These are phyloP conservation scores for Epichloe baconii DNA, from an alignment of 2,329 filamentous ascomycete species.

Conservation along the genomic window DNA sequence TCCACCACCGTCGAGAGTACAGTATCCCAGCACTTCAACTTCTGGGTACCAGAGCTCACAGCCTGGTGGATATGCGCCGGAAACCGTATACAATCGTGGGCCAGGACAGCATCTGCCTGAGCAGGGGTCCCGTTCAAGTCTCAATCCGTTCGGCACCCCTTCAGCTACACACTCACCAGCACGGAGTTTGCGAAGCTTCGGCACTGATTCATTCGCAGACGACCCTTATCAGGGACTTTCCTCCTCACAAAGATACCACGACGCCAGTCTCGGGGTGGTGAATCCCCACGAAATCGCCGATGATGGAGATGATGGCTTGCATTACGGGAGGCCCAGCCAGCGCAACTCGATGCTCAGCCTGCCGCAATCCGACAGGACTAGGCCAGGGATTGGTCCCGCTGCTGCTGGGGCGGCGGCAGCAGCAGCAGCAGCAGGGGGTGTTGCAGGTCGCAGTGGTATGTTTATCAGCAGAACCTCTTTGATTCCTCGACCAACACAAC, in stretches of 20 bases:
- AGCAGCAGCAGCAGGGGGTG: slow-evolving; percentile 14
- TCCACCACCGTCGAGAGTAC: slow-evolving; percentile 24
- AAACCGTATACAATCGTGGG: neutral
- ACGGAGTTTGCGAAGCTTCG: slow-evolving; percentile 35
- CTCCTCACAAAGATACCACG: slow-evolving; percentile 21
- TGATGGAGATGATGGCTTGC: slow-evolving; percentile 76
- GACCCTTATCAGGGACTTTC: slow-evolving; percentile 49
- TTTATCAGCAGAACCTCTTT: neutral
- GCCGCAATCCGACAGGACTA: slow-evolving; percentile 27
- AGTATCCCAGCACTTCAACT: slow-evolving; percentile 10
- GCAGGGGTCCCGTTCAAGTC: slow-evolving; percentile 29
- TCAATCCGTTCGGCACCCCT: slow-evolving; percentile 25
- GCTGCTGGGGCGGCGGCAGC: slow-evolving; percentile 28
- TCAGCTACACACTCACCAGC: slow-evolving; percentile 28
- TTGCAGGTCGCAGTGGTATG: slow-evolving; percentile 16
- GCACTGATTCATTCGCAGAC: slow-evolving; percentile 39
- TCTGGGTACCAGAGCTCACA: slow-evolving; percentile 11
- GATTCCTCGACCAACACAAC: neutral
- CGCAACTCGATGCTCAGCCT: slow-evolving; percentile 49
- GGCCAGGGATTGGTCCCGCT: slow-evolving; percentile 20
- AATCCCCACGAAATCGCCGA: slow-evolving; percentile 74
- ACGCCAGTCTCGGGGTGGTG: slow-evolving; percentile 42
- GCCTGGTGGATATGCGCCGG: slow-evolving; percentile 10
- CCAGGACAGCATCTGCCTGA: slow-evolving; percentile 12
- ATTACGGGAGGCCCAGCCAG: slow-evolving; percentile 31